phyloP scores from a whole-genome alignment of 108 stramenopile genomes.

The Nitzschia palea region DNA sequence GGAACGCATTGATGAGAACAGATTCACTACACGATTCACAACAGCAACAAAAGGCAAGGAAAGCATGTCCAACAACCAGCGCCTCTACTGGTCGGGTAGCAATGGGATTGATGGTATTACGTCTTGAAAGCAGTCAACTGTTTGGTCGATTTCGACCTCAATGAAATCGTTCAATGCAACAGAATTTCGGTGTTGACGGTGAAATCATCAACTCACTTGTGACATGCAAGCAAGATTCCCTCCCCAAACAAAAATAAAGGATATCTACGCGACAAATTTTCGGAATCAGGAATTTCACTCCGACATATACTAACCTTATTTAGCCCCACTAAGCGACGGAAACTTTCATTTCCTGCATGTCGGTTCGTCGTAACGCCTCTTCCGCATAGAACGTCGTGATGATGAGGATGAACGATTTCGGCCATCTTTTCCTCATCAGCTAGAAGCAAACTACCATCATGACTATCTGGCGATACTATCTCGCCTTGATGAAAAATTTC shows the following conservation, averaged over 20 bases:
- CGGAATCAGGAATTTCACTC: background rate
- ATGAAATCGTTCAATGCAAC: too few species aligned
- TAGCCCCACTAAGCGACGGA: conserved; percentile 52
- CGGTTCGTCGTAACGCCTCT: conserved; percentile 71
- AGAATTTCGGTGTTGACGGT: too few species aligned
- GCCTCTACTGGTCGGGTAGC: too few species aligned
- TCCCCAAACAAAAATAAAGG: background rate
- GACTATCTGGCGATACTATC: background rate
- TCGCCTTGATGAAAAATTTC: background rate
- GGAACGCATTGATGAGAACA: too few species aligned
- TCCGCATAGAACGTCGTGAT: conserved; percentile 75
- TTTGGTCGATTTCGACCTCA: too few species aligned
- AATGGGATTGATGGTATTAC: too few species aligned
- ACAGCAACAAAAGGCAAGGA: too few species aligned
- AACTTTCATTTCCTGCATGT: conserved; percentile 68
- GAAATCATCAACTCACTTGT: too few species aligned
- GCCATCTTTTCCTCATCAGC: conserved; percentile 34
- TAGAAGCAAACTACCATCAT: conserved; percentile 17
- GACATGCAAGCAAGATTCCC: background rate
- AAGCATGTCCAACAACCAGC: too few species aligned
- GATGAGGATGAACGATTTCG: conserved; percentile 33
- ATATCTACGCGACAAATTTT: background rate
- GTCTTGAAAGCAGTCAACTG: too few species aligned
- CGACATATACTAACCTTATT: conserved; percentile 46
- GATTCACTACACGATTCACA: too few species aligned